Percentiles rank a stretch among this genome's conserved stretches.
phyloP scores from a whole-genome alignment of 345 rosid species.

The Euphorbia pulcherrima region DNA sequence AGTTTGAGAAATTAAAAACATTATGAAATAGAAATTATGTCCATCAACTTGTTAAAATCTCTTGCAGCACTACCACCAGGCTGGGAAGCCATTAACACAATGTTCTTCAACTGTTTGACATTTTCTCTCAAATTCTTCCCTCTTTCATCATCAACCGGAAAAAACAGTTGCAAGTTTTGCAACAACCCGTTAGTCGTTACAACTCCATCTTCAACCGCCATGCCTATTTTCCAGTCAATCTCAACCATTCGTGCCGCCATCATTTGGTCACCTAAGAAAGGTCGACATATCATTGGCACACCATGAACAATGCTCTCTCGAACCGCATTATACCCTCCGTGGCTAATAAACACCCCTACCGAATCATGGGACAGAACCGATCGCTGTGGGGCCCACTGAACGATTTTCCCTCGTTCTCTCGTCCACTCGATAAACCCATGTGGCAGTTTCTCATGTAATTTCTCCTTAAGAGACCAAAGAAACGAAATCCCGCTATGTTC shows the following conservation, averaged over 20 bases:
- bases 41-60: too few species aligned
- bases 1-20: too few species aligned
- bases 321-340: conserved; percentile 13
- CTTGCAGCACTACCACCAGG: too few species aligned
- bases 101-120: too few species aligned
- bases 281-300: conserved; percentile 23
- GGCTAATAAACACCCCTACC: conserved; percentile 12
- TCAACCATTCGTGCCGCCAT: conserved; percentile 3
- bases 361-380: conserved; percentile 43
- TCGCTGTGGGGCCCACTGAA: conserved; percentile 57
- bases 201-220: conserved; percentile 17
- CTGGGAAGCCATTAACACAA: too few species aligned
- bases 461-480: conserved; percentile 45
- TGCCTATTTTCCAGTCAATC: conserved; percentile 16
- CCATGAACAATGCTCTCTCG: conserved; percentile 14
- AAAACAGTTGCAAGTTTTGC: background rate
- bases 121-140: background rate
- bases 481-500: conserved; percentile 39
- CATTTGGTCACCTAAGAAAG: conserved; percentile 11
- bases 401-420: conserved; percentile 32
- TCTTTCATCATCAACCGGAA: background rate
- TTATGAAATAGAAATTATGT: too few species aligned
- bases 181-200: conserved; percentile 12
- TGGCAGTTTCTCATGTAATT: conserved; percentile 4
- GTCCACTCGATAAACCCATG: conserved; percentile 19